Conservation (phyloP, 139 green algal species). For the Astrephomene gubernaculifera region DNA sequence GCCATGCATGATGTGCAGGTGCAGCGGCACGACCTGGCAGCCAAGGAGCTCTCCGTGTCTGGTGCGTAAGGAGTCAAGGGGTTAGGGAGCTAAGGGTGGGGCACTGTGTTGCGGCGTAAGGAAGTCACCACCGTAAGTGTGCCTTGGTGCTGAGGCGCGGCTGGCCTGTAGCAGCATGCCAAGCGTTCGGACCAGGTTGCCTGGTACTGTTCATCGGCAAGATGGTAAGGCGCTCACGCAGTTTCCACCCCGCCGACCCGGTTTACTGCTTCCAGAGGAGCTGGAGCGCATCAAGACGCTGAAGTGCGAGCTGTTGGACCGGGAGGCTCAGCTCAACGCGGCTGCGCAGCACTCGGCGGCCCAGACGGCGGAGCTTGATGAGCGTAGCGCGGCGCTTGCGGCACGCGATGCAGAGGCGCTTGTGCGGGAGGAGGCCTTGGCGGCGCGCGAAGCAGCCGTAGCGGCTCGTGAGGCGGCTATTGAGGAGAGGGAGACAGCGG, state of each 20-base stretch:
- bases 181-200: too few relatives aligned
- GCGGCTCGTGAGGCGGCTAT: neutral
- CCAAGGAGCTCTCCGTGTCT: conserved; percentile 37
- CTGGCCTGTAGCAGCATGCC: too few relatives aligned
- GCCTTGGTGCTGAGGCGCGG: too few relatives aligned
- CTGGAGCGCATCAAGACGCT: conserved; percentile 2
- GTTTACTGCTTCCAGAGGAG: conserved; percentile 38
- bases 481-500: neutral
- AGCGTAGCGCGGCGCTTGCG: neutral
- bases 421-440: neutral
- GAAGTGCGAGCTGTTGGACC: conserved; percentile 53
- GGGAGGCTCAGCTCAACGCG: neutral
- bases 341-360: neutral
- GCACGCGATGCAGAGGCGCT: neutral
- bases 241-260: too few relatives aligned
- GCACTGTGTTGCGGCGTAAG: too few relatives aligned
- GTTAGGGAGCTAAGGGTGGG: too few relatives aligned
- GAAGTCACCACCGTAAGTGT: too few relatives aligned
- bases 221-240: too few relatives aligned
- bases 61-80: too few relatives aligned
- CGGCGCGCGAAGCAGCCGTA: neutral
- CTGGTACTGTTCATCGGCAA: too few relatives aligned
- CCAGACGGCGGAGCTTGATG: neutral
- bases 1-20: neutral
- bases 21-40: conserved; percentile 7